These are phyloP conservation scores for Wickerhamomyces strasburgensis DNA, from an alignment of 805 yeast species.

Conservation along the genomic window DNA sequence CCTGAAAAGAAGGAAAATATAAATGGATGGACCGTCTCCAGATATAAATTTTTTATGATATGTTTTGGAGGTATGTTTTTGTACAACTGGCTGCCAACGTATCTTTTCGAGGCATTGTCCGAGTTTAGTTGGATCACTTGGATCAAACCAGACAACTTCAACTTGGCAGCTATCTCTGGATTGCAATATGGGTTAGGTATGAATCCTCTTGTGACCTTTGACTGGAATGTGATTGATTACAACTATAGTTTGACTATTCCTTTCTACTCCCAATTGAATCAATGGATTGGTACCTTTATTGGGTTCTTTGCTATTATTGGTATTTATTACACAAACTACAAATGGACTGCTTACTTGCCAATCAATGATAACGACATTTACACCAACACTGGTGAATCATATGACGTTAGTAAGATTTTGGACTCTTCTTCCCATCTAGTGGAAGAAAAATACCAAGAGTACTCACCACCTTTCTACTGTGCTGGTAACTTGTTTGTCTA, in stretches of 20 bases:
- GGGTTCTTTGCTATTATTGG: slow-evolving; percentile 32
- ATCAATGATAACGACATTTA: slow-evolving; percentile 44
- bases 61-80: slow-evolving; percentile 32
- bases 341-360: slow-evolving; percentile 35
- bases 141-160: slow-evolving; percentile 47
- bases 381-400: slow-evolving; percentile 46
- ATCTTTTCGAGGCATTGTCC: slow-evolving; percentile 36
- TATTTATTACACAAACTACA: slow-evolving; percentile 37
- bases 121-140: slow-evolving; percentile 53
- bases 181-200: slow-evolving; percentile 43
- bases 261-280: slow-evolving; percentile 31
- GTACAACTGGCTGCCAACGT: slow-evolving; percentile 43
- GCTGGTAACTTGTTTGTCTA: slow-evolving; percentile 59
- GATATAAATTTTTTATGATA: slow-evolving; percentile 32
- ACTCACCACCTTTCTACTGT: slow-evolving; percentile 63
- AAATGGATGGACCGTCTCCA: slow-evolving; percentile 31
- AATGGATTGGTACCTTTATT: slow-evolving; percentile 30
- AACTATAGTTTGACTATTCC: slow-evolving; percentile 42
- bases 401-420: slow-evolving; percentile 42
- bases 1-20: slow-evolving; percentile 29
- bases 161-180: slow-evolving; percentile 46
- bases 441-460: slow-evolving; percentile 38
- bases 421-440: slow-evolving; percentile 42
- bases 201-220: slow-evolving; percentile 50
- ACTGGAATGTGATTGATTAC: slow-evolving; percentile 42